Evolutionary conservation across 1,284 basidiomycete genomes (phyloP).

Genomic region (Xerocomus nothofagi): DNA sequence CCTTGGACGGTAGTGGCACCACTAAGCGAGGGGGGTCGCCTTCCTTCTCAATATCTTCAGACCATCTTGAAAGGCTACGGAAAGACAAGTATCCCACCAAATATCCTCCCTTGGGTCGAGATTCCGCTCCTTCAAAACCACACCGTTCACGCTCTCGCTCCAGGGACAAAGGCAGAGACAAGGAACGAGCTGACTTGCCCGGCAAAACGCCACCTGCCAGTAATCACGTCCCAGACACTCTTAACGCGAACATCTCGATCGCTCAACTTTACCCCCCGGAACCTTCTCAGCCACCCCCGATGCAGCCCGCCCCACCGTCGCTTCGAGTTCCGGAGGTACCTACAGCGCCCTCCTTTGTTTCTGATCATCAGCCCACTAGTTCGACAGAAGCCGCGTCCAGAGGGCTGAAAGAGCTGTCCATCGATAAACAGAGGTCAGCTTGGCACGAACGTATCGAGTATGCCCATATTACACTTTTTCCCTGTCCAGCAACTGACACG

Average conservation of each 20-base stretch:
- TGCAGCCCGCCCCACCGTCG: conserved; percentile 21
- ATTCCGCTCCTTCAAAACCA: conserved; percentile 2
- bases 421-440: conserved; percentile 32
- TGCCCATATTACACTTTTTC: conserved; percentile 4
- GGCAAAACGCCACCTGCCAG: conserved; percentile 5
- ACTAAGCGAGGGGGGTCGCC: conserved; percentile 25
- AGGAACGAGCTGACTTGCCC: background rate
- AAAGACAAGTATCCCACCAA: conserved; percentile 15
- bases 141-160: conserved; percentile 22
- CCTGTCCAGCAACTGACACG: conserved; percentile 1
- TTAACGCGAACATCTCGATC: background rate
- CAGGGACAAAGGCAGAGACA: conserved; percentile 8
- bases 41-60: conserved; percentile 26
- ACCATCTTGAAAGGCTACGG: conserved; percentile 23
- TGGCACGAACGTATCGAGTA: conserved; percentile 38
- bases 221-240: background rate
- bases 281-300: conserved; percentile 19
- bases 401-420: conserved; percentile 20
- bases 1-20: conserved; percentile 6
- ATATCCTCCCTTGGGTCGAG: conserved; percentile 8
- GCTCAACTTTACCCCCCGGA: conserved; percentile 16
- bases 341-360: conserved; percentile 21
- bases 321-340: conserved; percentile 18
- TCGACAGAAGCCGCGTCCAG: background rate
- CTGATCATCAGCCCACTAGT: conserved; percentile 6